Base-by-base conservation (phyloP, 1,284 basidiomycete species). In the Gastroboletus turbinatus region DNA sequence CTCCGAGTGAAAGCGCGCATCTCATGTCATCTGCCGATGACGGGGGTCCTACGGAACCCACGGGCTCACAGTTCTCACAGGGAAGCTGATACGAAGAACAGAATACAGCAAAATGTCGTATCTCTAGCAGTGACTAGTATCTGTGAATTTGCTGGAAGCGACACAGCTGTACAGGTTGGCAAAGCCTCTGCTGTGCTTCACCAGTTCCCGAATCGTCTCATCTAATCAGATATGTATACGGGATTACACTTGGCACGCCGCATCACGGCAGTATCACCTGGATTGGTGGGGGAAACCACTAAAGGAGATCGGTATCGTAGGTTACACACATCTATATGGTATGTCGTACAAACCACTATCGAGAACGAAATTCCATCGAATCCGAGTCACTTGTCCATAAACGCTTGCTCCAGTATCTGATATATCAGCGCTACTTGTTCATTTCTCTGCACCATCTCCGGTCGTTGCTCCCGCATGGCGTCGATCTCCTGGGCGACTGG, bases 371-470 rank as follows among this genome's bases (percentile, higher is more conserved):
- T 19, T 25, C 21, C 29, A 56, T 44, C 49, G 21, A 38, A 30
- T 23, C 23, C 23, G n/a, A 19, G 21, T 63, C 38, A 62, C 49
- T 58, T 57, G 43, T 48, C 33, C 45, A 38, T 35, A 50, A 76
- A 75, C 1, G 78, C 80, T 46, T 71, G 66, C 5, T 72, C 65
- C 50, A 92, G 71, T 33, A 84, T 73, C 57, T 85, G 78, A 67
- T 92, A 94, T 29, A 93, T 75, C 56, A 92, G 75, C 4, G 76
- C 45, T 4, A 84, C 72, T 69, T 94, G 92, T 58, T 85, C 84
- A 2, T 76, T 73, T 56, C 82, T 79, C 73, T 94, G 85, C 23
- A 92, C 88, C 92, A 94, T 94, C 33, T 84, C 80, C 2, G 85
- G 84, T 44, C 92, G 74, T 69, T 93, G 91, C 70, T 94, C 92